phyloP scores from a whole-genome alignment of 2,329 filamentous ascomycete genomes.

The Curvularia verruculosa region DNA sequence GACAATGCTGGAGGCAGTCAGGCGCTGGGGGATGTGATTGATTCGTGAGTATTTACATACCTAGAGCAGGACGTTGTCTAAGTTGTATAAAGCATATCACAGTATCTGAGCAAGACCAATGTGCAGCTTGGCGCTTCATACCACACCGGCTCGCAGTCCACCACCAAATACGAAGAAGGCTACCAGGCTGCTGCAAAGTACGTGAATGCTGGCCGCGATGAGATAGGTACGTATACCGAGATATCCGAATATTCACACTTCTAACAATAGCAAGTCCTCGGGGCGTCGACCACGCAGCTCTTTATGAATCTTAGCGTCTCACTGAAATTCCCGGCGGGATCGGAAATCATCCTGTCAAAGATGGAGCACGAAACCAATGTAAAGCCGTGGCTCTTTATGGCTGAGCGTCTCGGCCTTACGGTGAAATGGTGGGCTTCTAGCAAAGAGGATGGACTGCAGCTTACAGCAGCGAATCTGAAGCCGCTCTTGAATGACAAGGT shows the following conservation, averaged over 20 bases:
- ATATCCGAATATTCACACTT: not conserved
- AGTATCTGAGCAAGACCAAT: constrained; percentile 71
- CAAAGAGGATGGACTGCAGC: constrained; percentile 59
- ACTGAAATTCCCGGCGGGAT: constrained; percentile 50
- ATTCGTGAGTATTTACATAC: constrained; percentile 58
- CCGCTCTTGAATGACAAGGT: constrained; percentile 68
- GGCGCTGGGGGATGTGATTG: constrained; percentile 68
- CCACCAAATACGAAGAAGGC: constrained; percentile 64
- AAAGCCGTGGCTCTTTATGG: constrained; percentile 73
- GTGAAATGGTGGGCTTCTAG: constrained; percentile 72
- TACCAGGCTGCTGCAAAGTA: constrained; percentile 71
- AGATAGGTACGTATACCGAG: constrained; percentile 60
- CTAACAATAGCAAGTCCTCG: constrained; percentile 60
- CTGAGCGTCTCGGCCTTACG: constrained; percentile 63
- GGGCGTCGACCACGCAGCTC: constrained; percentile 76
- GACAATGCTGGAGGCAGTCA: constrained; percentile 83
- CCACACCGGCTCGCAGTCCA: constrained; percentile 64
- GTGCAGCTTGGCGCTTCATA: constrained; percentile 80
- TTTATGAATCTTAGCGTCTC: constrained; percentile 67
- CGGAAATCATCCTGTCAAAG: constrained; percentile 72
- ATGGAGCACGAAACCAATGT: constrained; percentile 82
- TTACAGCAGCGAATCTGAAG: constrained; percentile 63
- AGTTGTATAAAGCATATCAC: constrained; percentile 56
- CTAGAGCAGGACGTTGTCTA: not conserved
- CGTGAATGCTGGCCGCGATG: constrained; percentile 69